Evolutionary conservation across 2,329 filamentous ascomycete genomes (phyloP), one percentile per base, ranked within the genome.

Genomic region (Thelonectria rubi): DNA sequence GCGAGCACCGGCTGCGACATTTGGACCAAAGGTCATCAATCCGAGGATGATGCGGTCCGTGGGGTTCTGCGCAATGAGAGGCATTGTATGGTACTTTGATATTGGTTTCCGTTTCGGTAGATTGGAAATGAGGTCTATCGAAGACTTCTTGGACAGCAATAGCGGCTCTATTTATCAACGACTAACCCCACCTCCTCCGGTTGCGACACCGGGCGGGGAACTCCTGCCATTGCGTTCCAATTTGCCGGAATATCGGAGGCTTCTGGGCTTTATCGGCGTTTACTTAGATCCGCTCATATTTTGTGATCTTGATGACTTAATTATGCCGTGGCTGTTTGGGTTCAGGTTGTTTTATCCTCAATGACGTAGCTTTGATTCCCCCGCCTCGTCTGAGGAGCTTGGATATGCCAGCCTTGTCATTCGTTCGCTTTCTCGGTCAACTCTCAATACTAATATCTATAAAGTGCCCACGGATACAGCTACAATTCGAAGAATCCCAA

Each of bases 1-100:
- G 47, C 92, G 88, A 46, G 90, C 91, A 37, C 91, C 92, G 12
- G 73, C 69, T 12, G 74, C 68, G 60, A 83, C 82, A 59, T 86
- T 85, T 2, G 91, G 87, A 30, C 90, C 91, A 80, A 93, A 93
- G 73, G 90, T 94, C 93, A 96, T 95, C 56, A 93, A 84, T 66
- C 93, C 92, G 40, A 97, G 87, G 81, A 97, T 92, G 71, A 93
- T 82, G 65, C 91, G 86, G 65, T 89, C 84, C 68, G 87, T 90
- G 57, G 74, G 72, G 34, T 73, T 75, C 49, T 77, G 75, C 14
- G 72, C 74, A 66, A 82, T 68, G 63, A 84, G 80, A 73, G 82
- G 80, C 82, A 84, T 84, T 30, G 66, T 78, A 72, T 34, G 21
- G 21, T 7, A 6, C 37, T n/a, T 21, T 5, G 21, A 15, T n/a